Conservation (phyloP, 108 stramenopile genomes). For the Asterionellopsis glacialis region DNA sequence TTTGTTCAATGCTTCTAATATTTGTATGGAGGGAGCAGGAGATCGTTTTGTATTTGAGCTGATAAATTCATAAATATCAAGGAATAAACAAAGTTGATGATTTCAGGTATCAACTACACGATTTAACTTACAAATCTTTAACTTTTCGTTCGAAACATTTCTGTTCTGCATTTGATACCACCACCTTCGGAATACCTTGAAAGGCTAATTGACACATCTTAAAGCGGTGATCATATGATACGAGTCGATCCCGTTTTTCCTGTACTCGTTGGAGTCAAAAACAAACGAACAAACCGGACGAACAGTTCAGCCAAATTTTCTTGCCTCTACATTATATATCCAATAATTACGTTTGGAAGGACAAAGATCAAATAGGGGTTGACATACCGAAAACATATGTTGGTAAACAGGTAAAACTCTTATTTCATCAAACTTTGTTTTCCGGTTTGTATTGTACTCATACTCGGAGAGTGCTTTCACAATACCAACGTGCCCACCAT, state of each 20-base stretch:
- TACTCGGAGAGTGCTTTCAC: slow-evolving; percentile 25
- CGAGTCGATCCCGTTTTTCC: slow-evolving; percentile 61
- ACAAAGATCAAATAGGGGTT: background rate
- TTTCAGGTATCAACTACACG: background rate
- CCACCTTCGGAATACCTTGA: slow-evolving; percentile 38
- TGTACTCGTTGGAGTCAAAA: background rate
- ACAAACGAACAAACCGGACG: background rate
- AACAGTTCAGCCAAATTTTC: background rate
- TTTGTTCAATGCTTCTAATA: slow-evolving; percentile 7
- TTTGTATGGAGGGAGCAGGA: background rate
- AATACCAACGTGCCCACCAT: slow-evolving; percentile 75
- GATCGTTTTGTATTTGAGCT: too few relatives aligned
- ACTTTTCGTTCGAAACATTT: slow-evolving; percentile 41
- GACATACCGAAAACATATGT: slow-evolving; percentile 65
- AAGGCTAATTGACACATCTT: slow-evolving; percentile 73
- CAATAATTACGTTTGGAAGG: too few relatives aligned
- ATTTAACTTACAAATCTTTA: slow-evolving; percentile 26
- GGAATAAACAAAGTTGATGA: background rate
- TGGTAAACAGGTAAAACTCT: slow-evolving; percentile 74
- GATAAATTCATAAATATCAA: too few relatives aligned
- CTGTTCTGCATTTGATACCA: slow-evolving; percentile 66
- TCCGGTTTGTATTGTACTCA: background rate
- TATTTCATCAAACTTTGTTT: slow-evolving; percentile 53
- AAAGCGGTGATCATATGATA: slow-evolving; percentile 54
- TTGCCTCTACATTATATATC: background rate